These are phyloP conservation scores for Ophiostoma perfectum DNA, from an alignment of 2,329 filamentous ascomycete genomes.

Conservation along the genomic window DNA sequence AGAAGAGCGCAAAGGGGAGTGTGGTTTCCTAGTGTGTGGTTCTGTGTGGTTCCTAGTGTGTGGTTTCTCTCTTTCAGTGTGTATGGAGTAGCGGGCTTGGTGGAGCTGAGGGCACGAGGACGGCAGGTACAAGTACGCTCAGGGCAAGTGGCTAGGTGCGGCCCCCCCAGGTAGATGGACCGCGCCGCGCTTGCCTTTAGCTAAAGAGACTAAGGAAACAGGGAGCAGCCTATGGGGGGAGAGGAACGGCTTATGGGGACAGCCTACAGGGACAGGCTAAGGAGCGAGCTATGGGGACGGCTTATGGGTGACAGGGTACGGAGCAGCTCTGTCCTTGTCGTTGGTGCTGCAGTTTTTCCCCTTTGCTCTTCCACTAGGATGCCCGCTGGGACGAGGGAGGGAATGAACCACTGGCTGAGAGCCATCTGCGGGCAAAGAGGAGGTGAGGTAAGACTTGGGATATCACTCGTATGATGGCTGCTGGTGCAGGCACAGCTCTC, in stretches of 20 bases:
- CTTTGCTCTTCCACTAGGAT: not conserved
- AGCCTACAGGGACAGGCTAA: not conserved
- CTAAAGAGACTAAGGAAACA: not conserved
- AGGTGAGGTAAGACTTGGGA: not conserved
- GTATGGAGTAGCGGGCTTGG: not conserved
- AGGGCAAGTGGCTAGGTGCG: conserved; percentile 19
- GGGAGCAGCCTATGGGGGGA: not conserved
- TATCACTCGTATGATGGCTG: not conserved
- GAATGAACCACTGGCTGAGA: not conserved
- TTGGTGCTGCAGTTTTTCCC: not conserved
- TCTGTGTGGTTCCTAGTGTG: no score
- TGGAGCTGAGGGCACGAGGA: conserved; percentile 1
- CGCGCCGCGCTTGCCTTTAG: conserved; percentile 21
- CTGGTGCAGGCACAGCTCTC: no score
- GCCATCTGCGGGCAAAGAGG: not conserved
- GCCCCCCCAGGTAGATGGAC: conserved; percentile 25
- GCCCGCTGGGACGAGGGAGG: not conserved
- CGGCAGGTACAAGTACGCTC: conserved; percentile 21
- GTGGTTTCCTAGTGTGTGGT: no score
- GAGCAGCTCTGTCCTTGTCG: not conserved
- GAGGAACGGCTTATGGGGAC: not conserved
- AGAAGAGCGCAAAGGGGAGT: not conserved
- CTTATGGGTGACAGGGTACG: not conserved
- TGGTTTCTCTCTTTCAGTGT: not conserved
- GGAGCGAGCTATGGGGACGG: not conserved